Conservation (phyloP, 129 eudicot genomes). For the Artemisia annua region DNA sequence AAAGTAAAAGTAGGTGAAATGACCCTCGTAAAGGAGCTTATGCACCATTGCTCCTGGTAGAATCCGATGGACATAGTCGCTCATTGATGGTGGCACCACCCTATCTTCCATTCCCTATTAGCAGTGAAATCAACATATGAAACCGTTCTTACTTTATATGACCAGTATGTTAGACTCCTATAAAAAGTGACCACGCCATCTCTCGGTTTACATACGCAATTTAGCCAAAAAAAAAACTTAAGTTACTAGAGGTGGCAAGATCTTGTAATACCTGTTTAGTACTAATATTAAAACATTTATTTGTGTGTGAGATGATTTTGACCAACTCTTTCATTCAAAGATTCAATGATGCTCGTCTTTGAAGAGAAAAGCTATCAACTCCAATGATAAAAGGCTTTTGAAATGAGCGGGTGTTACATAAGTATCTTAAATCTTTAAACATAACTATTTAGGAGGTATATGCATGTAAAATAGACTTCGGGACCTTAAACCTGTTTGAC, state of each 20-base stretch:
- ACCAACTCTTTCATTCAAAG: too few species aligned
- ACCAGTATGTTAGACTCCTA: background rate
- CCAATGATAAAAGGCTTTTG: too few species aligned
- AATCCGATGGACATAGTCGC: constrained; percentile 62
- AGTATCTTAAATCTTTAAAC: too few species aligned
- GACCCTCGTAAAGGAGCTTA: constrained; percentile 83
- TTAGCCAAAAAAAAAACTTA: background rate
- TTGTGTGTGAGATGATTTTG: background rate
- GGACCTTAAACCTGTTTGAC: too few species aligned
- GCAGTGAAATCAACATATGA: background rate
- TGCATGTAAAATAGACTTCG: too few species aligned
- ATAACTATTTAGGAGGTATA: too few species aligned
- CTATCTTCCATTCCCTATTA: constrained; percentile 78
- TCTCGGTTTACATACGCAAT: background rate
- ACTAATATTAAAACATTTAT: background rate
- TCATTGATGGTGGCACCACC: constrained; percentile 79
- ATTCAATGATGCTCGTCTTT: too few species aligned
- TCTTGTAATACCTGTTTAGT: background rate
- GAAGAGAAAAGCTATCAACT: too few species aligned
- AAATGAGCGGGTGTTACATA: too few species aligned
- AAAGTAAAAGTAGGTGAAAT: constrained; percentile 81
- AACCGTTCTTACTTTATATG: background rate
- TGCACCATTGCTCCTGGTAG: constrained; percentile 87
- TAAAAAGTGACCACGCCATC: background rate
- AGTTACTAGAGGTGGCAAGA: background rate